phyloP scores from a whole-genome alignment of 2,329 filamentous ascomycete species.

The Aurifilum marmelostoma region DNA sequence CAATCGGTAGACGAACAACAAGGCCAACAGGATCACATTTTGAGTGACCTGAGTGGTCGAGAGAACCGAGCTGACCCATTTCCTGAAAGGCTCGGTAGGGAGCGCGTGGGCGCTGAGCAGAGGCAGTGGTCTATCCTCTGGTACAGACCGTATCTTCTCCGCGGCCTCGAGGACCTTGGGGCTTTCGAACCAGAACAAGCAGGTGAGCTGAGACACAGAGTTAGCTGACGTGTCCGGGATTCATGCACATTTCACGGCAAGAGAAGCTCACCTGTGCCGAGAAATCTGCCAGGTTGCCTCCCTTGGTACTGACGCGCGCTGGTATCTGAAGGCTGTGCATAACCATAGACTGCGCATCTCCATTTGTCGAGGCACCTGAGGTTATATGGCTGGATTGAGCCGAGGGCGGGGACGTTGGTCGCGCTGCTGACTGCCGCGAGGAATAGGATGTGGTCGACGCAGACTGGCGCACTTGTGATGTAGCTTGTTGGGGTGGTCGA shows the following conservation, averaged over 20 bases:
- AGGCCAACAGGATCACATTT: conserved; percentile 87
- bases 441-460: conserved; percentile 14
- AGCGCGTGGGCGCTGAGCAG: conserved; percentile 72
- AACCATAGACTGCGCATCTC: conserved; percentile 51
- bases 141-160: conserved; percentile 58
- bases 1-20: conserved; percentile 90
- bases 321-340: conserved; percentile 72
- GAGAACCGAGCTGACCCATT: conserved; percentile 91
- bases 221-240: conserved; percentile 13
- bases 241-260: neutral
- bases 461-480: conserved; percentile 17
- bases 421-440: conserved; percentile 42
- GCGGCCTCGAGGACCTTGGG: conserved; percentile 77
- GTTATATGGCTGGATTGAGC: conserved; percentile 36
- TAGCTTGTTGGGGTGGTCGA: conserved; percentile 16
- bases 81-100: conserved; percentile 79
- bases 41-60: conserved; percentile 95
- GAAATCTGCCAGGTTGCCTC: conserved; percentile 79
- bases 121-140: conserved; percentile 46
- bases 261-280: conserved; percentile 71
- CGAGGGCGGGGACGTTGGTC: conserved; percentile 44
- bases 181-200: conserved; percentile 96
- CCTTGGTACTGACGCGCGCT: conserved; percentile 72
- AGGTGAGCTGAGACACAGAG: conserved; percentile 71
- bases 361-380: conserved; percentile 38